Conservation (phyloP, 805 yeast genomes). For the Candida peoriensis region DNA sequence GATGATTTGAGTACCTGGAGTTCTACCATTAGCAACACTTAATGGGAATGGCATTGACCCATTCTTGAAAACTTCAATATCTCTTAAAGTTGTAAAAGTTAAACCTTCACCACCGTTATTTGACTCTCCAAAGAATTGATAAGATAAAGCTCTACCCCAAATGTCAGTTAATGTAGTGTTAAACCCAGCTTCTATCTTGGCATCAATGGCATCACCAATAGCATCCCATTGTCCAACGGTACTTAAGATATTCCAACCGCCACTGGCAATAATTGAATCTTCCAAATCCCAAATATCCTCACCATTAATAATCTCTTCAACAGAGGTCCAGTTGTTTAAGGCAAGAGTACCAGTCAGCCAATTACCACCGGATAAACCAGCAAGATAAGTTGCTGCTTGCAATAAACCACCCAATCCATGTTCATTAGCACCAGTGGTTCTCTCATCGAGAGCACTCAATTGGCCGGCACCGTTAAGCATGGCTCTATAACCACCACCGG, state of each 20-base stretch:
- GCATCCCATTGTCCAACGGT: slow-evolving; percentile 50
- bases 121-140: slow-evolving; percentile 61
- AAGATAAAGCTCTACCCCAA: slow-evolving; percentile 74
- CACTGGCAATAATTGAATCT: slow-evolving; percentile 53
- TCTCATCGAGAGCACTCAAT: slow-evolving; percentile 67
- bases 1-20: slow-evolving; percentile 52
- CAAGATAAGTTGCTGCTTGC: slow-evolving; percentile 61
- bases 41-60: slow-evolving; percentile 72
- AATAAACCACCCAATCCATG: slow-evolving; percentile 67
- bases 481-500: slow-evolving; percentile 90
- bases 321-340: slow-evolving; percentile 67
- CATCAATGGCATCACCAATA: slow-evolving; percentile 47
- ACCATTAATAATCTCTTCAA: slow-evolving; percentile 48
- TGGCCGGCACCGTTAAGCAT: slow-evolving; percentile 84
- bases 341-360: slow-evolving; percentile 73
- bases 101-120: slow-evolving; percentile 60
- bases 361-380: slow-evolving; percentile 80
- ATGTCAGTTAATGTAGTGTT: slow-evolving; percentile 61
- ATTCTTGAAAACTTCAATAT: slow-evolving; percentile 52
- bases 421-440: slow-evolving; percentile 51
- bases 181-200: slow-evolving; percentile 59
- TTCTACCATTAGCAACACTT: slow-evolving; percentile 57
- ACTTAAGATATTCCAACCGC: slow-evolving; percentile 51
- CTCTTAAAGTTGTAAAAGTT: slow-evolving; percentile 52
- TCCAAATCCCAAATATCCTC: slow-evolving; percentile 64